phyloP scores from a whole-genome alignment of 2,329 filamentous ascomycete genomes.

The Aspergillus jensenii region DNA sequence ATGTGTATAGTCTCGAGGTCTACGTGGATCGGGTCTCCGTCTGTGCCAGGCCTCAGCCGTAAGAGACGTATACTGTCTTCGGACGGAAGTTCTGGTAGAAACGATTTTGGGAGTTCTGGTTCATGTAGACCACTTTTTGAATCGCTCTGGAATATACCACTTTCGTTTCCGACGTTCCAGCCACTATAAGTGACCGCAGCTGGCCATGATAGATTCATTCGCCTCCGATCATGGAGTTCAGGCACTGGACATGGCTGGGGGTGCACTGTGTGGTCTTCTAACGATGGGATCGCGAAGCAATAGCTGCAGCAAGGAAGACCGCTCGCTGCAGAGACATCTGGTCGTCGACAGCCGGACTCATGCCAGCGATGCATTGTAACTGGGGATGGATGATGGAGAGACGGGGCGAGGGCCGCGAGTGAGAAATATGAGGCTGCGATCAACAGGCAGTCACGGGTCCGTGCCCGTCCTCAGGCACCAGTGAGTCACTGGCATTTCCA shows the following conservation, averaged over 20 bases:
- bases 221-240: background rate
- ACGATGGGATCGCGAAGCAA: background rate
- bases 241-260: background rate
- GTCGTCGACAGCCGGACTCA: background rate
- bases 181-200: background rate
- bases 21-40: background rate
- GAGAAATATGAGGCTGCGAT: background rate
- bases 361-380: constrained; percentile 3
- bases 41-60: background rate
- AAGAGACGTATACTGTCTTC: constrained; percentile 4
- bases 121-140: background rate
- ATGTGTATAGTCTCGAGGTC: background rate
- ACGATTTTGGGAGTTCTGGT: background rate
- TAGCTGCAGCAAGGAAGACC: background rate
- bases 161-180: too few relatives aligned
- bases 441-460: background rate
- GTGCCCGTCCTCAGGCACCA: background rate
- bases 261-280: background rate
- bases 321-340: background rate
- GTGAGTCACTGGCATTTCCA: background rate
- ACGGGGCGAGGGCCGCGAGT: background rate
- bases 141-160: background rate
- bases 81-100: background rate
- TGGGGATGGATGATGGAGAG: background rate
- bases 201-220: background rate